phyloP scores from a whole-genome alignment of 2,329 filamentous ascomycete species.

The Trichoderma harzianum region DNA sequence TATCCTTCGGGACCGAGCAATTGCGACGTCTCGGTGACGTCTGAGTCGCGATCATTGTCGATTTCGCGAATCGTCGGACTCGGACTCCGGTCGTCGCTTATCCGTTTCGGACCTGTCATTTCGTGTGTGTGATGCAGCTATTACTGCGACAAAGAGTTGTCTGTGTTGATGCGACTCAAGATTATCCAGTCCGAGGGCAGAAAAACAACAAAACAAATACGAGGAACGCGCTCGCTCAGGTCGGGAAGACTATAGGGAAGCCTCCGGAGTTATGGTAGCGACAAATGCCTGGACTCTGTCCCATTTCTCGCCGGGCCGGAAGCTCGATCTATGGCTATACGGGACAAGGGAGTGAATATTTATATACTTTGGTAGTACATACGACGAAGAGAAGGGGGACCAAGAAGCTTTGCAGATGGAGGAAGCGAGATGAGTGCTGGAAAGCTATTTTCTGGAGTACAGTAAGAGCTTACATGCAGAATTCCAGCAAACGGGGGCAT shows the following conservation, averaged over 20 bases:
- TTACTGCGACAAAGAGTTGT: neutral
- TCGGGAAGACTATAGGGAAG: neutral
- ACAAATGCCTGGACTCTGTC: neutral
- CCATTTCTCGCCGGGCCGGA: slow-evolving; percentile 13
- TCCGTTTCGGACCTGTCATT: slow-evolving; percentile 16
- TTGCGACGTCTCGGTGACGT: slow-evolving; percentile 36
- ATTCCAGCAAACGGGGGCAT: slow-evolving; percentile 3
- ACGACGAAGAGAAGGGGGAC: neutral
- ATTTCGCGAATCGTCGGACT: slow-evolving; percentile 16
- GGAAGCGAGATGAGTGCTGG: neutral
- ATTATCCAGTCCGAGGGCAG: neutral
- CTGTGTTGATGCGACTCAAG: neutral
- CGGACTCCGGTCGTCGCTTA: neutral
- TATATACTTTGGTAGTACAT: neutral
- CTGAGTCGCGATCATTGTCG: slow-evolving; percentile 2
- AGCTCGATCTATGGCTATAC: neutral
- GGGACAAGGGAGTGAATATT: neutral
- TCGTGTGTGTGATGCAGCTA: neutral
- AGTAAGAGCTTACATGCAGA: slow-evolving; percentile 10
- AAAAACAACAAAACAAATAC: neutral
- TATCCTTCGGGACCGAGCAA: slow-evolving; percentile 35
- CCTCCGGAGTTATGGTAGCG: neutral
- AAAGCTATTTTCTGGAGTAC: neutral
- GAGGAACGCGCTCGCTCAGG: slow-evolving; percentile 3
- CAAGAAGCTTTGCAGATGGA: neutral